These are phyloP conservation scores for Xerocomus spinulosus DNA, from an alignment of 768 basidiomycete genomes.

Conservation along the genomic window DNA sequence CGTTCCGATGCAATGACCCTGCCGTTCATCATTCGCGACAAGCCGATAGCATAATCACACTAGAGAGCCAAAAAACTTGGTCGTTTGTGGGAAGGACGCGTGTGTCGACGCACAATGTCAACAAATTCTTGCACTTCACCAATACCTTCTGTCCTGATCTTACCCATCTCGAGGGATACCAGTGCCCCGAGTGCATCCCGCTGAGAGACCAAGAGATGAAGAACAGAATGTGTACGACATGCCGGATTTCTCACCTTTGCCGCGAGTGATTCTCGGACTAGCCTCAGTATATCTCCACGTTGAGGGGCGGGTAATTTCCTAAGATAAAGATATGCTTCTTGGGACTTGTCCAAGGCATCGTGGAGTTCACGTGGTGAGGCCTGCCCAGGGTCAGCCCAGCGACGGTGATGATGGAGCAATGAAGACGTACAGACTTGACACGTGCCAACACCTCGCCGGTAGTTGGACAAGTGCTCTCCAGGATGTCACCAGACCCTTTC, in stretches of 20 bases:
- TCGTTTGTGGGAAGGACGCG: background rate
- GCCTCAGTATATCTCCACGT: constrained; percentile 82
- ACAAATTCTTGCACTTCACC: constrained; percentile 96
- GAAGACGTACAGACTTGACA: constrained; percentile 56
- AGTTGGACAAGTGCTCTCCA: constrained; percentile 74
- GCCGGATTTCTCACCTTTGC: constrained; percentile 50
- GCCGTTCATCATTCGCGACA: constrained; percentile 94
- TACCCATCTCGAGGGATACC: constrained; percentile 86
- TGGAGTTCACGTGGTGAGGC: constrained; percentile 73
- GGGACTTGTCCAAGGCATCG: constrained; percentile 58
- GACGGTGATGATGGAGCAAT: background rate
- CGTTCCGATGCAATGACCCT: constrained; percentile 83
- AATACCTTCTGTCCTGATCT: constrained; percentile 84
- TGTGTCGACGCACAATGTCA: constrained; percentile 66
- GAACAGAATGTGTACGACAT: background rate
- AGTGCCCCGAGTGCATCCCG: constrained; percentile 75
- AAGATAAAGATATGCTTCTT: constrained; percentile 69
- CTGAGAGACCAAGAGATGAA: constrained; percentile 35
- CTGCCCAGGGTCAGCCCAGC: constrained; percentile 30
- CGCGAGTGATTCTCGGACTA: constrained; percentile 79
- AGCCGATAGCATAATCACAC: constrained; percentile 93
- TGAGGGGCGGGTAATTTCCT: constrained; percentile 80
- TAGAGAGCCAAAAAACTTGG: constrained; percentile 28
- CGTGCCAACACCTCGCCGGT: constrained; percentile 82
- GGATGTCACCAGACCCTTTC: constrained; percentile 67